Evolutionary conservation across 2,329 filamentous ascomycete species (phyloP).

Genomic region (Colletotrichum cereale): DNA sequence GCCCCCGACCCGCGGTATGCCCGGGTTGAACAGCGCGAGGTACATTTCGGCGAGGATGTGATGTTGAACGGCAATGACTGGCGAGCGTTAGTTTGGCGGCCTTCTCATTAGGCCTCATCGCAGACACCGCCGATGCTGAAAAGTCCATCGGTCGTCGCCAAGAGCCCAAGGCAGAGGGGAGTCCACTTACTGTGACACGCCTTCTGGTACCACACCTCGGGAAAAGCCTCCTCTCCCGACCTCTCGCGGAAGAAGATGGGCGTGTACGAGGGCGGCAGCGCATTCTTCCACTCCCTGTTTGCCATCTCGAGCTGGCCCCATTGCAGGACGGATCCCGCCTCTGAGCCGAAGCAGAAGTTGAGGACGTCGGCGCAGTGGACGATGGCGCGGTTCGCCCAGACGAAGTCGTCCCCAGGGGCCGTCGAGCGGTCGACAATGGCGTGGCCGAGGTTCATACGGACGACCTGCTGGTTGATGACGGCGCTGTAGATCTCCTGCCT

Average conservation of each 20-base stretch:
- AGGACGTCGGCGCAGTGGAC: constrained; percentile 73
- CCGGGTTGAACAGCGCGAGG: constrained; percentile 68
- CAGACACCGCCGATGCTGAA: constrained; percentile 59
- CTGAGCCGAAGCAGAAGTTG: constrained; percentile 70
- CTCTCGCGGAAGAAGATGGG: constrained; percentile 41
- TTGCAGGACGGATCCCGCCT: constrained; percentile 39
- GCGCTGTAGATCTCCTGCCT: constrained; percentile 72
- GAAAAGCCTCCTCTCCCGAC: constrained; percentile 52
- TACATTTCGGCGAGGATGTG: constrained; percentile 70
- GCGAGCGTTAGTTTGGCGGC: constrained; percentile 42
- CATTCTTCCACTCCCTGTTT: constrained; percentile 41
- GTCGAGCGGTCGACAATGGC: constrained; percentile 65
- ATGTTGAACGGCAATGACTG: constrained; percentile 71
- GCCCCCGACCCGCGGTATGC: constrained; percentile 62
- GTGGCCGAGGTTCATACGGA: constrained; percentile 61
- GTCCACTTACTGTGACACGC: constrained; percentile 38
- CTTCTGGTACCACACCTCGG: constrained; percentile 42
- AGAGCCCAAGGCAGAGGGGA: background rate
- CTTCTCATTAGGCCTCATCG: constrained; percentile 43
- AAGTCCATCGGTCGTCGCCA: background rate
- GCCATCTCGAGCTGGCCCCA: constrained; percentile 41
- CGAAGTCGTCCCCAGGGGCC: constrained; percentile 61
- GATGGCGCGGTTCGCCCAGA: constrained; percentile 73
- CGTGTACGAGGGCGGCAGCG: constrained; percentile 40
- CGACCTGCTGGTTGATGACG: constrained; percentile 60